Conservation (phyloP, 768 basidiomycete species). For the Lactarius trivialis region DNA sequence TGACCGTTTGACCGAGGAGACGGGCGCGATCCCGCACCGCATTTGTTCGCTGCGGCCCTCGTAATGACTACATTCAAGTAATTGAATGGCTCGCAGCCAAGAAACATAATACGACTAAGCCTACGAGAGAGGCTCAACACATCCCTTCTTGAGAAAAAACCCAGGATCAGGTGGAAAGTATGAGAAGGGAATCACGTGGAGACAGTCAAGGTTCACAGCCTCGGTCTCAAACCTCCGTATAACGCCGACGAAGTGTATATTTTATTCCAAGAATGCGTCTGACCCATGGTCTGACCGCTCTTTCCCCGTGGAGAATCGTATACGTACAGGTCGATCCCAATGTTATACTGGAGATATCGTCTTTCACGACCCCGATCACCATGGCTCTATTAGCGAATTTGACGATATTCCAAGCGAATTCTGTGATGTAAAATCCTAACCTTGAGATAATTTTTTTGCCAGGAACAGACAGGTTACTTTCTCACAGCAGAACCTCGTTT, state of each 20-base stretch:
- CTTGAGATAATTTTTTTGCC: no score
- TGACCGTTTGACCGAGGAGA: not conserved
- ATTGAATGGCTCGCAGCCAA: not conserved
- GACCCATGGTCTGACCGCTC: not conserved
- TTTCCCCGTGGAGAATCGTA: not conserved
- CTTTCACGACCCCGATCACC: slow-evolving; percentile 1
- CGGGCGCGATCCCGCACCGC: slow-evolving; percentile 7
- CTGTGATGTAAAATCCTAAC: not conserved
- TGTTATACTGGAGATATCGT: not conserved
- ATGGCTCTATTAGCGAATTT: not conserved
- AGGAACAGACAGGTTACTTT: not conserved
- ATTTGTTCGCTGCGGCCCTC: not conserved
- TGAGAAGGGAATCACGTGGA: slow-evolving; percentile 7
- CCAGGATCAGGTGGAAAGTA: not conserved
- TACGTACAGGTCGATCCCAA: not conserved
- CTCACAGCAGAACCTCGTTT: not conserved
- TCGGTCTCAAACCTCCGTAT: slow-evolving; percentile 1
- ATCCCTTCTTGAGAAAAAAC: not conserved
- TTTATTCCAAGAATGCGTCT: not conserved
- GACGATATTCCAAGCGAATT: no score
- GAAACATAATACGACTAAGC: not conserved
- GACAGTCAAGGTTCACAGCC: not conserved
- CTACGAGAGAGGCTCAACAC: not conserved
- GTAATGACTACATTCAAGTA: not conserved
- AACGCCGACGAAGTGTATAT: not conserved